Conservation (phyloP, 2,329 filamentous ascomycete genomes). For the Claviceps sp. region DNA sequence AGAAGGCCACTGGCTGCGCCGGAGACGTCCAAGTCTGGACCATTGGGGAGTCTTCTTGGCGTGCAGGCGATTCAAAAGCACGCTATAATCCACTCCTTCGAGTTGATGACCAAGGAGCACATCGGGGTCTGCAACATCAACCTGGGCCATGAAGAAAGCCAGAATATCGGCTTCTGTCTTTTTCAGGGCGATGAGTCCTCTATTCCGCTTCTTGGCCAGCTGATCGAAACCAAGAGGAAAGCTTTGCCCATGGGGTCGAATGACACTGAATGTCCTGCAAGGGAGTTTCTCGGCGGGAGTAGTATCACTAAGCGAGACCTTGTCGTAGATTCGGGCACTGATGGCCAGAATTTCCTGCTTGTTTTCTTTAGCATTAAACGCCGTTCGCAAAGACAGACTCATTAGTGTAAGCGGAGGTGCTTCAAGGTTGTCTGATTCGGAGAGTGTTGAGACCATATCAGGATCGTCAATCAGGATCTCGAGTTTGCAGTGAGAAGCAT, state of each 20-base stretch:
- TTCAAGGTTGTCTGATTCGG: slow-evolving; percentile 68
- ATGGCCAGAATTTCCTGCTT: slow-evolving; percentile 92
- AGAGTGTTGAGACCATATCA: slow-evolving; percentile 56
- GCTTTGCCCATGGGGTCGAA: slow-evolving; percentile 61
- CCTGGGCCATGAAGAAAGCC: slow-evolving; percentile 75
- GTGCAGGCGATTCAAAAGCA: slow-evolving; percentile 72
- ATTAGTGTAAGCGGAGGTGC: slow-evolving; percentile 86
- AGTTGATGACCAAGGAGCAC: slow-evolving; percentile 87
- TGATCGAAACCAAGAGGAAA: slow-evolving; percentile 84
- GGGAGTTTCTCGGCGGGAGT: slow-evolving; percentile 79
- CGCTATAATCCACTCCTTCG: slow-evolving; percentile 93
- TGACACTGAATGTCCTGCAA: slow-evolving; percentile 80
- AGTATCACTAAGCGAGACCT: slow-evolving; percentile 74
- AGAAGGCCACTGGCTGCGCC: slow-evolving; percentile 73
- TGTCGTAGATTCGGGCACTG: slow-evolving; percentile 85
- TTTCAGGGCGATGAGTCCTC: slow-evolving; percentile 65
- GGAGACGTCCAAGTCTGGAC: slow-evolving; percentile 83
- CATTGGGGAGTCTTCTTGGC: slow-evolving; percentile 88
- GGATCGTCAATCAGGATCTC: slow-evolving; percentile 75
- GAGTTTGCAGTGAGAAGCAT: slow-evolving; percentile 93
- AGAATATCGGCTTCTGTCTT: slow-evolving; percentile 77
- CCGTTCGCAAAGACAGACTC: slow-evolving; percentile 80
- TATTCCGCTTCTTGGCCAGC: slow-evolving; percentile 56
- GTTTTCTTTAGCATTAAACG: slow-evolving; percentile 82
- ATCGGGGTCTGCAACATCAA: slow-evolving; percentile 83